phyloP scores from a whole-genome alignment of 371 early-diverging fungal species.

The Zychaea mexicana region DNA sequence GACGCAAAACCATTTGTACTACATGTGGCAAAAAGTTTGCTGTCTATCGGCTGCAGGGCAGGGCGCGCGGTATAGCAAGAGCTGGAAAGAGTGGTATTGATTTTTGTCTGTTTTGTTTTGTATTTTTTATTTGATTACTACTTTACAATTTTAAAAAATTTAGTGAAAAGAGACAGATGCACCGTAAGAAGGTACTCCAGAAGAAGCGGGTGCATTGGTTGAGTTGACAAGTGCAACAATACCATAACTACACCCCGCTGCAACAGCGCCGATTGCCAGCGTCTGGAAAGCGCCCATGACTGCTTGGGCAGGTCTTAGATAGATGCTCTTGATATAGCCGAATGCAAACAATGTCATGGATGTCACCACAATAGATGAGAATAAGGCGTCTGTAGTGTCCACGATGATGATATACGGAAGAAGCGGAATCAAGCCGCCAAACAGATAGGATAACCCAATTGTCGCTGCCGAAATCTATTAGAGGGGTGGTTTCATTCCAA shows the following conservation, averaged over 20 bases:
- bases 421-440: conserved; percentile 73
- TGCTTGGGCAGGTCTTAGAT: conserved; percentile 53
- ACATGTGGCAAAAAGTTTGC: too few relatives aligned
- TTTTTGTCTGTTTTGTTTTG: too few relatives aligned
- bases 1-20: neutral
- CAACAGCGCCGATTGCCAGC: conserved; percentile 62
- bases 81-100: too few relatives aligned
- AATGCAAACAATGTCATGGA: conserved; percentile 65
- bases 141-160: neutral
- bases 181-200: too few relatives aligned
- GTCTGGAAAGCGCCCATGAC: conserved; percentile 60
- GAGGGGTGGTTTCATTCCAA: neutral
- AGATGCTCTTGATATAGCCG: conserved; percentile 66
- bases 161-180: neutral
- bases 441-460: conserved; percentile 69
- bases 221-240: conserved; percentile 36
- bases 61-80: neutral
- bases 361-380: conserved; percentile 57
- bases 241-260: conserved; percentile 60
- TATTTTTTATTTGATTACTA: neutral
- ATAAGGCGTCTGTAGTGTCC: conserved; percentile 47
- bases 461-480: conserved; percentile 63
- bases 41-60: neutral
- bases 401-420: conserved; percentile 62
- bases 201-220: neutral